Percentiles rank a stretch among this genome's conserved stretches.
Evolutionary conservation across 768 basidiomycete species (phyloP).

Genomic region (Holtermanniella nyarrowii): DNA sequence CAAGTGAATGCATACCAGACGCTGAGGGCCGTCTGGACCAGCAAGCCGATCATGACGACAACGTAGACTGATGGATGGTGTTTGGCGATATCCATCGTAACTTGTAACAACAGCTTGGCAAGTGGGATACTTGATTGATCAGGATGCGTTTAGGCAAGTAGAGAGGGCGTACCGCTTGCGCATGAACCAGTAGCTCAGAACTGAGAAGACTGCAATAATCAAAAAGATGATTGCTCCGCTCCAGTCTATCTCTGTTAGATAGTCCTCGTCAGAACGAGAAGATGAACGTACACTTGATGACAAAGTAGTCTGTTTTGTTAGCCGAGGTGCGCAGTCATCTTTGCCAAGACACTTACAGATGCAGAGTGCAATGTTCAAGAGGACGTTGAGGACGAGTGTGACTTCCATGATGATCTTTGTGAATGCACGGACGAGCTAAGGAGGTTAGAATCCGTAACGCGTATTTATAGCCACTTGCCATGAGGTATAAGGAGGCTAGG

Average conservation of each 20-base stretch:
- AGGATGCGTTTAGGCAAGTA: conserved; percentile 16
- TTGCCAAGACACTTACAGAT: conserved; percentile 61
- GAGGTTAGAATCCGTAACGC: neutral
- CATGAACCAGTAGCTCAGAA: conserved; percentile 57
- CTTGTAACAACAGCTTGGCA: conserved; percentile 65
- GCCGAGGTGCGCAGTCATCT: conserved; percentile 50
- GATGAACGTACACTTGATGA: conserved; percentile 30
- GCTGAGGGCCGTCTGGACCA: conserved; percentile 59
- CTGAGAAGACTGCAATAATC: conserved; percentile 62
- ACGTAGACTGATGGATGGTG: conserved; percentile 70
- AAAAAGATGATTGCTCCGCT: conserved; percentile 78
- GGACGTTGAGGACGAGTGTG: conserved; percentile 32
- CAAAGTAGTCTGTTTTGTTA: conserved; percentile 21
- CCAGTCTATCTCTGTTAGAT: conserved; percentile 35
- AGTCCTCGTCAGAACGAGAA: neutral
- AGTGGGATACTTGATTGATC: conserved; percentile 65
- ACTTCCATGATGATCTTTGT: conserved; percentile 61
- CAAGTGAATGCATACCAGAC: conserved; percentile 73
- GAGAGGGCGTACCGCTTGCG: conserved; percentile 39
- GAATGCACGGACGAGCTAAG: conserved; percentile 54
- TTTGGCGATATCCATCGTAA: conserved; percentile 74
- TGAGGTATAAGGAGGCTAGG: conserved; percentile 57
- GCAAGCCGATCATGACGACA: conserved; percentile 61
- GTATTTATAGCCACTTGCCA: conserved; percentile 31
- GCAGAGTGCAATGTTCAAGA: conserved; percentile 53